Evolutionary conservation across 2,329 filamentous ascomycete species (phyloP), one percentile per base, ranked within the genome.

Genomic region (Epichloe amarillans): DNA sequence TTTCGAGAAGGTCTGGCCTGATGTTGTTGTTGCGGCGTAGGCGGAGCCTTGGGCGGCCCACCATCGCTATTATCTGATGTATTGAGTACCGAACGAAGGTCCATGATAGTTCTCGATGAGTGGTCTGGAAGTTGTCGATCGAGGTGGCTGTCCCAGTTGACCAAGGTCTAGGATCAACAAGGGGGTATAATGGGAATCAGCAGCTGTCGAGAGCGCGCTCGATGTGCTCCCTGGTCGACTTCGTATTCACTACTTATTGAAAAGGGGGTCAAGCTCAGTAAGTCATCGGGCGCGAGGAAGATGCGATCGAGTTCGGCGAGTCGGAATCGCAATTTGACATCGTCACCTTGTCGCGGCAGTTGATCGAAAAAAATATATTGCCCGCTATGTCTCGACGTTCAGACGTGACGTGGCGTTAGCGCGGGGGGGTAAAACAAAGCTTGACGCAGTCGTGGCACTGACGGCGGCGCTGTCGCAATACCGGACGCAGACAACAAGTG

Each of bases 71-170:
- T 66, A 54, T 76, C 76, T 37, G 73, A 69, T 21, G 71, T 68
- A 62, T 80, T 81, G 46, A 81, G 65, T 58, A 82, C 74, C 15
- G 71, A 72, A 55, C 69, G 65, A 52, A 79, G 69, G 67, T 79
- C 75, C 76, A 79, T 73, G 50, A 52, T 61, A 54, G 17, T 35
- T 8, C 12, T 19, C 36, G 33, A n/a, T 17, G 37, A 44, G 6
- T 19, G 37, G 19, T 37, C 5, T 38, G 14, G 23, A 33, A 15
- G 4, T 17, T 5, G 19, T 19, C 36, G 38, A 7, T 19, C 17
- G 17, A 45, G 15, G 39, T 33, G 33, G 36, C 2, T 10, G 26
- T 30, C 19, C 37, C 12, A 15, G n/a, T 46, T 46, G 47, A 38
- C 15, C 41, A 37, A n/a, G 35, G 36, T n/a, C 33, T 36, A 14